phyloP scores from a whole-genome alignment of 495 filamentous ascomycete species.

The Staphylotrichum tortipilum region DNA sequence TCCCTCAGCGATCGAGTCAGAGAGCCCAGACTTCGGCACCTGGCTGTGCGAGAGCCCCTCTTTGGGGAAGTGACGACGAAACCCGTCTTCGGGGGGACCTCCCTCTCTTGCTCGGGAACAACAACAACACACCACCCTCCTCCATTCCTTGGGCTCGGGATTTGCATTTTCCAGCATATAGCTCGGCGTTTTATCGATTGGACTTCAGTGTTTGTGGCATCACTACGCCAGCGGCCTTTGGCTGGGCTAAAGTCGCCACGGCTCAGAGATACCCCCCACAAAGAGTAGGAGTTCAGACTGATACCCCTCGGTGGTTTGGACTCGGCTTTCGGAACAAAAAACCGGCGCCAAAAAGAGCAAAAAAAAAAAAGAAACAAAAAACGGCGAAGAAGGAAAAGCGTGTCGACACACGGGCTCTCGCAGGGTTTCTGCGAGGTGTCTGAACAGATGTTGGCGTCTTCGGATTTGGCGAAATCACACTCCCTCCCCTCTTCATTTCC shows the following conservation, averaged over 20 bases:
- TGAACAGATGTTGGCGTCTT: no score
- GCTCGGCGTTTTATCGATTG: constrained; percentile 18
- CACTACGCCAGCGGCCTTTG: constrained; percentile 9
- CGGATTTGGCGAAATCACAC: no score
- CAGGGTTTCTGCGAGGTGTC: no score
- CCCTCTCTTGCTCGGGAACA: background rate
- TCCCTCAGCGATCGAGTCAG: no score
- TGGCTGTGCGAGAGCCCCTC: no score
- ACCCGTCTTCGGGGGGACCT: no score
- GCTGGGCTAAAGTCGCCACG: constrained; percentile 10
- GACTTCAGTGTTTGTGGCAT: constrained; percentile 16
- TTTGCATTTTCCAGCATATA: constrained; percentile 21
- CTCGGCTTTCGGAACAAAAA: constrained; percentile 8
- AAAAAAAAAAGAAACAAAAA: background rate
- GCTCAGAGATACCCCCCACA: constrained; percentile 20
- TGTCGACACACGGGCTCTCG: no score
- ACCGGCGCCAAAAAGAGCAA: background rate
- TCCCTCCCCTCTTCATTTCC: no score
- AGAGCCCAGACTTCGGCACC: no score
- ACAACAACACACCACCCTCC: background rate
- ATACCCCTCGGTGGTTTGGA: constrained; percentile 15
- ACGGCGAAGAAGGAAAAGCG: no score
- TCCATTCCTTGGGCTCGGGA: constrained; percentile 6
- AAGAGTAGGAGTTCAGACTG: constrained; percentile 20
- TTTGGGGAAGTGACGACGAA: no score